These are phyloP conservation scores for Acidiella bohemica DNA, from an alignment of 495 filamentous ascomycete species.

Conservation along the genomic window DNA sequence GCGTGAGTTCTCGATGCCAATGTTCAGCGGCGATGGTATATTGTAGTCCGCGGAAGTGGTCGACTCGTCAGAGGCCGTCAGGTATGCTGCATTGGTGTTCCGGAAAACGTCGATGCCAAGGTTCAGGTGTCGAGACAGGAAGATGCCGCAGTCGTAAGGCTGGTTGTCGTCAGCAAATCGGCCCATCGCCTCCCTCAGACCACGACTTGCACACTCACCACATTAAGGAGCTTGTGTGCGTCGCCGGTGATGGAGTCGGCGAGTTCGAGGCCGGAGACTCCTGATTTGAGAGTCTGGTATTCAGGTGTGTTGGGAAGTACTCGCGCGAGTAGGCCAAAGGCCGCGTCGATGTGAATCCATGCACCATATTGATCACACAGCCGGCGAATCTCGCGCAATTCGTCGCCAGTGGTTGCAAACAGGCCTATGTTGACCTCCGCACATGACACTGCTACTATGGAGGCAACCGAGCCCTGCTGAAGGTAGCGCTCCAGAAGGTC, in stretches of 20 bases:
- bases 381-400: constrained; percentile 49
- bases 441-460: constrained; percentile 64
- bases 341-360: constrained; percentile 89
- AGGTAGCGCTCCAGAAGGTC: constrained; percentile 43
- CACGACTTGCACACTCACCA: constrained; percentile 47
- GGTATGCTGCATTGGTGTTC: constrained; percentile 78
- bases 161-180: too few relatives aligned
- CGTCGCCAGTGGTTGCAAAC: constrained; percentile 52
- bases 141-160: constrained; percentile 89
- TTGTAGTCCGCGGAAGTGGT: constrained; percentile 11
- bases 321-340: constrained; percentile 76
- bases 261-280: constrained; percentile 56
- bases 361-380: constrained; percentile 62
- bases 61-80: constrained; percentile 30
- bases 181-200: too few relatives aligned
- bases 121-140: constrained; percentile 52
- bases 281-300: constrained; percentile 41
- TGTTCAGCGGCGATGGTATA: constrained; percentile 73
- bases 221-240: constrained; percentile 85
- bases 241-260: constrained; percentile 81
- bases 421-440: constrained; percentile 86
- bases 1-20: constrained; percentile 82
- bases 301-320: constrained; percentile 37
- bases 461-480: constrained; percentile 38
- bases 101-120: constrained; percentile 52